Conservation (phyloP, 768 basidiomycete genomes). For the Lactarius pseudohatsudake region DNA sequence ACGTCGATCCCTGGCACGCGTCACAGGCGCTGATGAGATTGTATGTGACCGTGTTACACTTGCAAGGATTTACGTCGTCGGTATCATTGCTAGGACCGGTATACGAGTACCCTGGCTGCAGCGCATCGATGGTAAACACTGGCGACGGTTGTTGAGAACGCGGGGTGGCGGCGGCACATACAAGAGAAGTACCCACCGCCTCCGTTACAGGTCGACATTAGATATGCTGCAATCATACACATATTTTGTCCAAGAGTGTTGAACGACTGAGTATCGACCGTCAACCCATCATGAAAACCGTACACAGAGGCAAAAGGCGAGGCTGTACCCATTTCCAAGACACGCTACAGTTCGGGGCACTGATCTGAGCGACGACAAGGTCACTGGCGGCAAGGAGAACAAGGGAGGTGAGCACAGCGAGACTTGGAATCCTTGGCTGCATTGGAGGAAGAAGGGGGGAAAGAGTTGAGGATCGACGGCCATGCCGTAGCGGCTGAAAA, state of each 20-base stretch:
- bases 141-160: not conserved
- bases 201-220: conserved; percentile 15
- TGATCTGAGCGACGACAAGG: conserved; percentile 2
- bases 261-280: not conserved
- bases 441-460: not conserved
- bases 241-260: conserved; percentile 16
- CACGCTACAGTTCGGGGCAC: conserved; percentile 8
- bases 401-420: not conserved
- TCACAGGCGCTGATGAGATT: conserved; percentile 24
- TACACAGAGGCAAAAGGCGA: not conserved
- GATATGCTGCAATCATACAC: conserved; percentile 11
- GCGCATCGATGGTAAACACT: conserved; percentile 11
- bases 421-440: not conserved
- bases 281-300: not conserved
- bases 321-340: conserved; percentile 9
- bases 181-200: conserved; percentile 8
- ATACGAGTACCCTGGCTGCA: too few relatives aligned
- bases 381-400: conserved; percentile 1
- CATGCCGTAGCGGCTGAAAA: not conserved
- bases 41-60: conserved; percentile 19
- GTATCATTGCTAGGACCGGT: too few relatives aligned
- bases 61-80: conserved; percentile 13
- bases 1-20: conserved; percentile 1
- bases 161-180: not conserved
- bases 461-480: not conserved